phyloP scores from a whole-genome alignment of 1,284 basidiomycete species.

The Leccinum huronense region DNA sequence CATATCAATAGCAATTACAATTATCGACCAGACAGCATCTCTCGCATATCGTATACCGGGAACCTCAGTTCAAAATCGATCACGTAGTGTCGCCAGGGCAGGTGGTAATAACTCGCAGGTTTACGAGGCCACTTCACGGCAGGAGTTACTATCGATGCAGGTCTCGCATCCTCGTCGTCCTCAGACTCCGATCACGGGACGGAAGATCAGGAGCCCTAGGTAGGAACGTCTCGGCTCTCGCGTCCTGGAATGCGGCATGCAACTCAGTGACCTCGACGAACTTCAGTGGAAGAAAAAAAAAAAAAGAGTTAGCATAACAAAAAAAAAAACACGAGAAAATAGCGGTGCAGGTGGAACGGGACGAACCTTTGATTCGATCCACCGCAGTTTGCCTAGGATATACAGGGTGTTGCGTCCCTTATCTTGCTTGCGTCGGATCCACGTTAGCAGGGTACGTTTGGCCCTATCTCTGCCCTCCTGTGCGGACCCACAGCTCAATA shows the following conservation, averaged over 20 bases:
- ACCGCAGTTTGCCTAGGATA: background rate
- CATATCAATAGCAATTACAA: background rate
- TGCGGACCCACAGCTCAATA: background rate
- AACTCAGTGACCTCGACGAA: constrained; percentile 30
- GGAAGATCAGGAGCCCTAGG: constrained; percentile 30
- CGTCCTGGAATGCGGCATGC: constrained; percentile 33
- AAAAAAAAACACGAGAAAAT: background rate
- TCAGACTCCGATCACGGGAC: constrained; percentile 2
- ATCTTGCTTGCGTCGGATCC: constrained; percentile 2
- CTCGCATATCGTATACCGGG: background rate
- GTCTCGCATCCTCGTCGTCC: background rate
- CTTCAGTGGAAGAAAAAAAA: constrained; percentile 13
- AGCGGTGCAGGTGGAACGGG: background rate
- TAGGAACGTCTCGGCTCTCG: constrained; percentile 30
- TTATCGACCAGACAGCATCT: background rate
- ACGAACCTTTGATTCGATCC: background rate
- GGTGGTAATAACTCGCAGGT: background rate
- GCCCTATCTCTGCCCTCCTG: background rate
- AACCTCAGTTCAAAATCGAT: background rate
- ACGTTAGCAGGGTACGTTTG: background rate
- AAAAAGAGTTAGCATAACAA: constrained; percentile 9
- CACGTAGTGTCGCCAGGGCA: background rate
- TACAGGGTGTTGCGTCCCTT: background rate
- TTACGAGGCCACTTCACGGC: background rate
- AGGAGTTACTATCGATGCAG: background rate